Conservation (phyloP, 805 yeast species). For the Ogataea sp. region DNA sequence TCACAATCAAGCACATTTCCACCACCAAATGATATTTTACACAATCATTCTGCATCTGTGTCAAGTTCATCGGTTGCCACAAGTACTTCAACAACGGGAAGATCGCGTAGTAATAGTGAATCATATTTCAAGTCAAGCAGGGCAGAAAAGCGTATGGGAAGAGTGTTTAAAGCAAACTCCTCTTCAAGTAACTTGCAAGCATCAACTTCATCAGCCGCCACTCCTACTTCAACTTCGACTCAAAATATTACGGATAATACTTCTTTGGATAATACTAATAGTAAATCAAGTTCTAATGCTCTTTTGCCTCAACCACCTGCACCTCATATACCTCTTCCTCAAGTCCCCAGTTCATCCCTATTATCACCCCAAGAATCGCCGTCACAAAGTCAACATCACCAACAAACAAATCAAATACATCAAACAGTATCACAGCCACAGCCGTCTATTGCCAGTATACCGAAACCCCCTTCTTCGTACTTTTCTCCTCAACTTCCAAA, state of each 20-base stretch:
- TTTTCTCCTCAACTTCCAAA: not conserved
- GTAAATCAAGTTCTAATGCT: no score
- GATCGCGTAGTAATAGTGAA: conserved; percentile 23
- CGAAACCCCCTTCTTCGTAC: not conserved
- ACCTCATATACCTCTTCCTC: no score
- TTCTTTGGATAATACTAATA: not conserved
- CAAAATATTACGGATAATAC: not conserved
- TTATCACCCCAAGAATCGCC: no score
- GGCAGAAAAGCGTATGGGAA: conserved; percentile 27
- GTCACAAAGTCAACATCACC: not conserved
- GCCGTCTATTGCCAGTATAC: not conserved
- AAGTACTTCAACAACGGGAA: not conserved
- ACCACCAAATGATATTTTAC: no score
- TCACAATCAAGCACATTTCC: not conserved
- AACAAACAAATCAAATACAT: conserved; percentile 1
- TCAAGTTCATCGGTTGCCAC: not conserved
- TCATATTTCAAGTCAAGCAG: conserved; percentile 20
- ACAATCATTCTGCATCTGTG: not conserved
- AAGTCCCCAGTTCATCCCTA: no score
- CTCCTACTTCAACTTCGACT: conserved; percentile 1
- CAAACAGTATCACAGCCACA: conserved; percentile 6
- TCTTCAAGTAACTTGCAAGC: conserved; percentile 1
- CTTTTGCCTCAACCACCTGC: no score
- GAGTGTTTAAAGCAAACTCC: conserved; percentile 19
- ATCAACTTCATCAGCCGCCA: no score